Conservation (phyloP, 441 rosid species). For the Adansonia gregorii region DNA sequence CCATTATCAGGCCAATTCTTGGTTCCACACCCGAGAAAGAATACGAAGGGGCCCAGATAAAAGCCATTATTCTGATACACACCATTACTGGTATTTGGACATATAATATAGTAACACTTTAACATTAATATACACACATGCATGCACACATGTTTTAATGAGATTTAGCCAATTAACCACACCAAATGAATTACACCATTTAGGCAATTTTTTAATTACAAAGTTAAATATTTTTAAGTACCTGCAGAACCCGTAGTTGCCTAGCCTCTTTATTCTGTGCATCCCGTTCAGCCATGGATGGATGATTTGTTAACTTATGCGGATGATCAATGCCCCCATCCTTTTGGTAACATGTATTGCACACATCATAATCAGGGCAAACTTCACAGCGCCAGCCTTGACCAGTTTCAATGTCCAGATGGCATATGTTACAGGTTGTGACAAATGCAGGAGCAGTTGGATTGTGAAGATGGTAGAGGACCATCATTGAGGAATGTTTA, state of each 20-base stretch:
- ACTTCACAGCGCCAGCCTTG: neutral
- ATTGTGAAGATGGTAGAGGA: too few species aligned
- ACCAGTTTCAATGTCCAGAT: neutral
- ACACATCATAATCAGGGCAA: neutral
- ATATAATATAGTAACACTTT: too few species aligned
- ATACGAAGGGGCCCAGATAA: neutral
- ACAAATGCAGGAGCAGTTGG: neutral
- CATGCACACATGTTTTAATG: neutral
- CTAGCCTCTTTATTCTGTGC: neutral
- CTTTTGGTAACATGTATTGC: neutral
- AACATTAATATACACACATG: neutral
- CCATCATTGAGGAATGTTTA: too few species aligned
- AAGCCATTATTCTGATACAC: neutral
- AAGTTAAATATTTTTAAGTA: neutral
- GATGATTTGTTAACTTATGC: neutral
- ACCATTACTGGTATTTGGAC: neutral
- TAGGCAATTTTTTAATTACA: neutral
- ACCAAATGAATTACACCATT: neutral
- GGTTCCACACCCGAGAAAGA: neutral
- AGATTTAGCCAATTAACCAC: neutral
- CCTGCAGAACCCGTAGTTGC: neutral
- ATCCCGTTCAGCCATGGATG: neutral
- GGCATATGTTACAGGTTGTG: neutral
- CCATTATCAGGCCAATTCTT: neutral
- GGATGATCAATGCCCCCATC: neutral